Evolutionary conservation across 352 stramenopile genomes (phyloP), one percentile per base, ranked within the genome.

Genomic region (Aphanomyces stellatus): DNA sequence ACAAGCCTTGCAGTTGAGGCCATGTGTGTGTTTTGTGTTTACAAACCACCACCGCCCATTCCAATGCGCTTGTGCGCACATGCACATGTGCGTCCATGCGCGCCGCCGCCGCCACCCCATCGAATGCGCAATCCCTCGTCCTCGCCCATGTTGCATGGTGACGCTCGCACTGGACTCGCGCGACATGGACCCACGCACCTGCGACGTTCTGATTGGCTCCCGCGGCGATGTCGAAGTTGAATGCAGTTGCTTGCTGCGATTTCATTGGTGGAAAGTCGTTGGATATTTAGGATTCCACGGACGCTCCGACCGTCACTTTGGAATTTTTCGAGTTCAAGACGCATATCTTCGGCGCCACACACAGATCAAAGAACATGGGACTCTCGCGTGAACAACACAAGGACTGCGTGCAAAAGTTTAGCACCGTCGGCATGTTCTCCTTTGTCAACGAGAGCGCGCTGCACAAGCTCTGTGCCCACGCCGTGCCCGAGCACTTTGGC

Each of bases 401-500:
- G 65, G 82, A 88, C 57, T 93, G 85, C 69, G 60, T 90, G 35
- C 71, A 82, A 65, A 75, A 74, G 68, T 79, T 84, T n/a, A 71
- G 76, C 48, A 79, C 76, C 62, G 81, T 75, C 48, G 81, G 82
- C 73, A 87, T 95, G 72, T 95, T 95, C 71, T 72, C 80, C 62
- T 78, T 88, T 62, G 93, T 85, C 78, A 90, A 80, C 8, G 85
- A 93, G 73, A 72, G 78, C 28, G 91, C 87, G 71, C 76, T 93
- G 71, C 81, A 80, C 66, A 79, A 85, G 70, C 87, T 95, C 70
- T 93, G 85, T 73, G 75, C 79, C 24, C 74, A 72, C 40, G 72
- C 87, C 33, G 71, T 76, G 56, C 66, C 77, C 65, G 85, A 93
- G 70, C 71, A 72, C 27, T 93, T 80, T 70, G 73, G 80, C 42